Conservation (phyloP, 306 rosid genomes). For the Lathyrus tuberosus region DNA sequence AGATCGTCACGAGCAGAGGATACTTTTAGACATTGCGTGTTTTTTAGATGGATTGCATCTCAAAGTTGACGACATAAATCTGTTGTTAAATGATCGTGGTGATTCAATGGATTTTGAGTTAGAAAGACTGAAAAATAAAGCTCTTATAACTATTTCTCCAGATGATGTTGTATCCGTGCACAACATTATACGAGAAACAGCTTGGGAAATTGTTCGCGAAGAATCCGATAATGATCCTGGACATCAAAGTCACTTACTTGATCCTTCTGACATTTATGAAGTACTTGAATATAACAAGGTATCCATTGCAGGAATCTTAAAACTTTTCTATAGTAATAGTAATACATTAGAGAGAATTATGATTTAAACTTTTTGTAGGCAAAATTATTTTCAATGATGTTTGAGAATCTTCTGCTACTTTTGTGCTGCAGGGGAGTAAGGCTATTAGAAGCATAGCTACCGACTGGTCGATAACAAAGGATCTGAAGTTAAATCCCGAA, state of each 20-base stretch:
- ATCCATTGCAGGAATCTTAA: no score
- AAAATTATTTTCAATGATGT: not conserved
- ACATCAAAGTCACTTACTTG: not conserved
- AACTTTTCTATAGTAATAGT: no score
- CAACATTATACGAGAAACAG: not conserved
- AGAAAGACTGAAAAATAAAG: not conserved
- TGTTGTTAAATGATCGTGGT: conserved; percentile 9
- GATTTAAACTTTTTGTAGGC: not conserved
- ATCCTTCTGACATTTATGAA: conserved; percentile 8
- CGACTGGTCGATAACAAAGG: not conserved
- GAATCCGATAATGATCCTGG: not conserved
- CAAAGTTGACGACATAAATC: not conserved
- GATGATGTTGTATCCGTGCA: not conserved
- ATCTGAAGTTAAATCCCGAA: not conserved
- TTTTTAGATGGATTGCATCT: conserved; percentile 9
- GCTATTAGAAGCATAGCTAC: not conserved
- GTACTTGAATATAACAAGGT: conserved; percentile 4
- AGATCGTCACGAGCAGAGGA: not conserved
- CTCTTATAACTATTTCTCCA: not conserved
- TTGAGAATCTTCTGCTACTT: no score
- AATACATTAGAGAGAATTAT: no score
- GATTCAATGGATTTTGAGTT: not conserved
- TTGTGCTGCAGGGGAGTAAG: not conserved
- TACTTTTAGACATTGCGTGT: conserved; percentile 2
- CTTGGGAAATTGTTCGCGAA: not conserved